These are phyloP conservation scores for Cladochytrium replicatum DNA, from an alignment of 192 early-diverging fungal genomes.

Conservation along the genomic window DNA sequence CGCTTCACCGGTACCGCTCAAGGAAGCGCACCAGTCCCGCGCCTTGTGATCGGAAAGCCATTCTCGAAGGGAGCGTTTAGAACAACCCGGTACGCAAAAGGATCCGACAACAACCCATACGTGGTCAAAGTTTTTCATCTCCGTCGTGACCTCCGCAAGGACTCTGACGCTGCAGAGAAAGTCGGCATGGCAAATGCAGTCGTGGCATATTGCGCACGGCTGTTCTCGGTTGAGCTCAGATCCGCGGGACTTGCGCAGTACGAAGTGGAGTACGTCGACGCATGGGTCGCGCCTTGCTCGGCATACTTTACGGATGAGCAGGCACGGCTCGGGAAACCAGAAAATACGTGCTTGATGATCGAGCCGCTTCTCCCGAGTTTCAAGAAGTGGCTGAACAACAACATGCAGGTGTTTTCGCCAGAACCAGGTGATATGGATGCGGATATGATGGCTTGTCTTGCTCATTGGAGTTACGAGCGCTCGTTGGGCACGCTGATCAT, in stretches of 20 bases:
- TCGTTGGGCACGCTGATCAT: not conserved
- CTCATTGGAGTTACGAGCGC: not conserved
- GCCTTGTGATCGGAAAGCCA: not conserved
- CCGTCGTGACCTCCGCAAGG: not conserved
- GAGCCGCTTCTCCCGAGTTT: not conserved
- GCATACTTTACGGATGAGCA: not conserved
- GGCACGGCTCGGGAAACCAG: not conserved
- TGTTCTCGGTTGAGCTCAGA: not conserved
- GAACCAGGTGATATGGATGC: not conserved
- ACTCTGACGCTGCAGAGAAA: not conserved
- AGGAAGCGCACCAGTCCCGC: not conserved
- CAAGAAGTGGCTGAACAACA: not conserved
- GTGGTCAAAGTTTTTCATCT: not conserved
- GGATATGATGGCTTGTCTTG: not conserved
- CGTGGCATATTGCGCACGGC: not conserved
- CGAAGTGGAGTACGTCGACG: not conserved
- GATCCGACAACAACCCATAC: not conserved
- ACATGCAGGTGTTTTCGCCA: not conserved
- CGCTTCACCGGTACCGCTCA: too few species aligned
- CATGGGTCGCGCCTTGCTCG: not conserved
- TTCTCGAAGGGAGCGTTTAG: not conserved
- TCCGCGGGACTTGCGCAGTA: not conserved
- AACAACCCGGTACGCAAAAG: not conserved
- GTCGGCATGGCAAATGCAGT: not conserved
- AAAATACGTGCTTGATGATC: not conserved